phyloP scores from a whole-genome alignment of 2,329 filamentous ascomycete genomes.

The Diaporthe citriasiana region DNA sequence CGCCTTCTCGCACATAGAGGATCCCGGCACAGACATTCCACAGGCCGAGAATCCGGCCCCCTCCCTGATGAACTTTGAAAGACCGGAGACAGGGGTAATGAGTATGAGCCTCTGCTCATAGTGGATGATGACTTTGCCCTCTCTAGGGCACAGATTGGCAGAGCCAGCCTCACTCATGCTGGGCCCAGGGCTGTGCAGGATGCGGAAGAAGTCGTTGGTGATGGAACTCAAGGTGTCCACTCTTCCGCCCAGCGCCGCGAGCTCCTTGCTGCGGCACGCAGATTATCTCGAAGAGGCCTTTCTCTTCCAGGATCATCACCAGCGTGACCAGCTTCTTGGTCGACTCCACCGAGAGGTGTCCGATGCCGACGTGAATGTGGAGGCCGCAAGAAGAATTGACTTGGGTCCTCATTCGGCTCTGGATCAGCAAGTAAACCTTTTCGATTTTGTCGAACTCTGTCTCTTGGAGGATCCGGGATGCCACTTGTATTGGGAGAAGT shows the following conservation, averaged over 20 bases:
- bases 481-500: too few relatives aligned
- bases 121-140: not conserved
- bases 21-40: not conserved
- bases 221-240: not conserved
- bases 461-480: not conserved
- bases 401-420: not conserved
- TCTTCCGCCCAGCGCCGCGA: too few relatives aligned
- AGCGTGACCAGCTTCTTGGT: not conserved
- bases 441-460: not conserved
- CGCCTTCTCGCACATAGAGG: too few relatives aligned
- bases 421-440: not conserved
- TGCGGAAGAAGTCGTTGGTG: not conserved
- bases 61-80: not conserved
- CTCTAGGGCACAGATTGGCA: not conserved
- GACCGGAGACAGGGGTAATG: not conserved
- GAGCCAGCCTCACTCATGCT: not conserved
- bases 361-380: not conserved
- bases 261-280: not conserved
- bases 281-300: not conserved
- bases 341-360: not conserved
- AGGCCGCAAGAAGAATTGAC: constrained; percentile 1
- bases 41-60: not conserved
- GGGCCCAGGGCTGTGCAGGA: not conserved
- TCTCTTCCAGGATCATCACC: not conserved
- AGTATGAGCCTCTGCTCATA: not conserved